Evolutionary conservation across 2,329 filamentous ascomycete genomes (phyloP), one percentile per base, ranked within the genome.

Genomic region (Colletotrichum plurivorum): DNA sequence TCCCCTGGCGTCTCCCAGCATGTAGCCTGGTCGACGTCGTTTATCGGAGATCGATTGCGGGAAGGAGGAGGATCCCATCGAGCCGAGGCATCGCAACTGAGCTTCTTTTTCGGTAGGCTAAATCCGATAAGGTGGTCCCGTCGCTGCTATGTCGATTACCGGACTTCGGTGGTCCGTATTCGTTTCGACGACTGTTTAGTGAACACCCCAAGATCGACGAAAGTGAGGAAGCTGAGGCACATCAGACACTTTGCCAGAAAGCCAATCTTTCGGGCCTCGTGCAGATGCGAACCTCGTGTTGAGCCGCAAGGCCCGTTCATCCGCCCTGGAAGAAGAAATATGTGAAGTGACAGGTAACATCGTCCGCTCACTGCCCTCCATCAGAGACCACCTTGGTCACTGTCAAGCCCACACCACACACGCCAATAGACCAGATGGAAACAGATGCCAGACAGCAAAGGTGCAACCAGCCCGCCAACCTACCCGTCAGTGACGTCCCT

Each of bases 71-170:
- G 49, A 46, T 53, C 59, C 12, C 51, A 51, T 51, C 7, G 25
- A 13, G 46, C 55, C 55, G 56, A 66, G 62, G 25, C 36, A 61
- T 51, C 36, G 55, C 18, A 16, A 18, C 5, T 15, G 39, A 9
- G 39, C 48, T 52, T 61, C 43, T 69, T 62, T 36, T 39, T 60
- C 49, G 66, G 55, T 45, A 69, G 62, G 12, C 54, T 52, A 66
- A 60, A 56, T 31, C 20, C 36, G 36, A 55, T 56, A 61, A 56
- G 55, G 51, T 56, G 25, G 51, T 51, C 51, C 27, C 55, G 12
- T 56, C 36, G 27, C 41, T 31, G 25, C 36, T 22, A 31, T 45
- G 45, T 51, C 22, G 48, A 27, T 48, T 22, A 20, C 18, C 15
- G 27, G 49, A n/a, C 41, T 25, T 25, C 31, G 16, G 16, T 20